Conservation (phyloP, 2,329 filamentous ascomycete genomes). For the Aspergillus hortae region DNA sequence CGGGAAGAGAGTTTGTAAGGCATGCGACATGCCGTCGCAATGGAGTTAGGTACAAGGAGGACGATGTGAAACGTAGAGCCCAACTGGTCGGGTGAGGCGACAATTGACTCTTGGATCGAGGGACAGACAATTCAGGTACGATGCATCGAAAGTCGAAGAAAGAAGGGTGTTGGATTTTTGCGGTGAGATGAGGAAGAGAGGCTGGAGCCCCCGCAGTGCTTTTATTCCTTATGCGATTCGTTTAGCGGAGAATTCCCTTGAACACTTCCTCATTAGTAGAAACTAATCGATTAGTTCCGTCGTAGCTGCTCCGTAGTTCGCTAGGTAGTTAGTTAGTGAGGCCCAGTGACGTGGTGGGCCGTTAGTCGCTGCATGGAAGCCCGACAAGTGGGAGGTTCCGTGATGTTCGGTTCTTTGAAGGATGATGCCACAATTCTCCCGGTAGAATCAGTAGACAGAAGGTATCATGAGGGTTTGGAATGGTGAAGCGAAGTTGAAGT, state of each 20-base stretch:
- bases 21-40: conserved; percentile 26
- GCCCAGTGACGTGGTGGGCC: conserved; percentile 21
- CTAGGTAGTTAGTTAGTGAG: not conserved
- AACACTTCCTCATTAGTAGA: no score
- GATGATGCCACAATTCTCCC: no score
- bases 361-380: conserved; percentile 26
- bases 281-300: not conserved
- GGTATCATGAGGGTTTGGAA: not conserved
- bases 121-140: conserved; percentile 11
- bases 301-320: not conserved
- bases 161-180: conserved; percentile 13
- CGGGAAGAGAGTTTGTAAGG: conserved; percentile 12
- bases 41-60: conserved; percentile 5
- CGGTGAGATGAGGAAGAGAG: conserved; percentile 15
- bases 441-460: not conserved
- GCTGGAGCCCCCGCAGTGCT: conserved; percentile 15
- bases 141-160: conserved; percentile 11
- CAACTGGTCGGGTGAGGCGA: conserved; percentile 1
- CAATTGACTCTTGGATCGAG: conserved; percentile 3
- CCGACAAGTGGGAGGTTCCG: conserved; percentile 12
- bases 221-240: conserved; percentile 3
- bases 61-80: conserved; percentile 3
- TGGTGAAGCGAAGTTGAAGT: not conserved
- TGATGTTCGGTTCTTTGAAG: not conserved
- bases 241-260: not conserved